Conservation (phyloP, 164 flowering plant genomes). For the Warburgia ugandensis region DNA sequence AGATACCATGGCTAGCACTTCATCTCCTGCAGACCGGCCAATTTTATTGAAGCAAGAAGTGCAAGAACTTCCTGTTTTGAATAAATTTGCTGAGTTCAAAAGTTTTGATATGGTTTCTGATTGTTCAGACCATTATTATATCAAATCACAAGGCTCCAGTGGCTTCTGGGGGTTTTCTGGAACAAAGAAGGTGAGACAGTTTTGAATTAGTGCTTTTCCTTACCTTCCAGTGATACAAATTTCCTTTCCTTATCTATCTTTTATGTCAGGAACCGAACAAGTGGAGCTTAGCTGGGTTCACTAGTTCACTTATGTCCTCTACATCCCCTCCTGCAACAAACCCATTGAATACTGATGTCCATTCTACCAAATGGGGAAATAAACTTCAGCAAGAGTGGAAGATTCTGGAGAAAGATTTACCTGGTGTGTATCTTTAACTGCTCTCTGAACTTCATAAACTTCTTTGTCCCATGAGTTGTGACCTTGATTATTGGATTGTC, state of each 20-base stretch:
- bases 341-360: no score
- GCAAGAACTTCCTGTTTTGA: slow-evolving; percentile 6
- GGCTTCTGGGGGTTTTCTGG: slow-evolving; percentile 11
- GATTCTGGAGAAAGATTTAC: slow-evolving; percentile 62
- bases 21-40: not conserved
- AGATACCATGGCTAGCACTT: not conserved
- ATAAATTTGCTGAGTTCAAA: slow-evolving; percentile 40
- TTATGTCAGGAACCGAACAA: not conserved
- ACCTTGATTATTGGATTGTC: not conserved
- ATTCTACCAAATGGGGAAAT: slow-evolving; percentile 45
- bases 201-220: not conserved
- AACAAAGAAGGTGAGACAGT: slow-evolving; percentile 32
- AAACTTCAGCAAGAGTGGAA: slow-evolving; percentile 74
- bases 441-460: no score
- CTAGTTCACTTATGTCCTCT: no score
- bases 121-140: slow-evolving; percentile 63
- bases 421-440: slow-evolving; percentile 31
- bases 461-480: not conserved
- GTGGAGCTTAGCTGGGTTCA: no score
- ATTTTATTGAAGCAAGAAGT: slow-evolving; percentile 1
- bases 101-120: slow-evolving; percentile 61
- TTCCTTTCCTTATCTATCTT: not conserved
- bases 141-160: not conserved
- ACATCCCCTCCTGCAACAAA: no score
- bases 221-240: not conserved